Conservation (phyloP, 2,329 filamentous ascomycete species). For the Trichoderma endophyticum region DNA sequence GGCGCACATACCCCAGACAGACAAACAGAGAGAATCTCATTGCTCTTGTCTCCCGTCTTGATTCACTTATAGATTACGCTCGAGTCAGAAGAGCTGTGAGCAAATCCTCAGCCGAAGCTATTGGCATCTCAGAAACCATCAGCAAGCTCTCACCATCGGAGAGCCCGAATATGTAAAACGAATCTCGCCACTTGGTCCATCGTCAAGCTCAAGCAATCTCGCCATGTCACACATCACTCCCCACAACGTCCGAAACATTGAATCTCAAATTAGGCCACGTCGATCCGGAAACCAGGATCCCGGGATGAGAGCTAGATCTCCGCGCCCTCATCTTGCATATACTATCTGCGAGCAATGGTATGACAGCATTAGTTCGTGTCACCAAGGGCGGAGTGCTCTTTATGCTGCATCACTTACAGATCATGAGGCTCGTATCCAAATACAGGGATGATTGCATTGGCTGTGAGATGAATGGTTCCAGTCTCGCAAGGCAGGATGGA, state of each 20-base stretch:
- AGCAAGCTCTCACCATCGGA: background rate
- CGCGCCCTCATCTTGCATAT: slow-evolving; percentile 16
- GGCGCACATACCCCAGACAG: background rate
- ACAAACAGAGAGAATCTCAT: background rate
- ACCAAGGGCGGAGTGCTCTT: background rate
- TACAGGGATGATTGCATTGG: background rate
- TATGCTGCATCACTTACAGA: background rate
- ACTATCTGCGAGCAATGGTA: background rate
- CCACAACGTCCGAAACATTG: slow-evolving; percentile 11
- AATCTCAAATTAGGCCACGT: background rate
- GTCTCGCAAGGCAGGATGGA: background rate
- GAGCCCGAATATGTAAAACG: background rate
- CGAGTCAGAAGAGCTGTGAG: too few species aligned
- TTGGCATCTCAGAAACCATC: background rate
- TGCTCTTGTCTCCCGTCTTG: background rate
- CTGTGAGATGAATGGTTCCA: background rate
- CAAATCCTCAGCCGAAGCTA: background rate
- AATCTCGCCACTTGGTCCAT: background rate
- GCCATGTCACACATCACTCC: background rate
- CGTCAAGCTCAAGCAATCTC: background rate
- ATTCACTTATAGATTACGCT: background rate
- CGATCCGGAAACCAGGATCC: background rate
- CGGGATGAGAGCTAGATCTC: background rate
- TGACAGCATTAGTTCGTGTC: background rate
- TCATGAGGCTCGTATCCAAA: background rate